phyloP scores from a whole-genome alignment of 129 eudicot genomes.

The Flaveria bidentis region DNA sequence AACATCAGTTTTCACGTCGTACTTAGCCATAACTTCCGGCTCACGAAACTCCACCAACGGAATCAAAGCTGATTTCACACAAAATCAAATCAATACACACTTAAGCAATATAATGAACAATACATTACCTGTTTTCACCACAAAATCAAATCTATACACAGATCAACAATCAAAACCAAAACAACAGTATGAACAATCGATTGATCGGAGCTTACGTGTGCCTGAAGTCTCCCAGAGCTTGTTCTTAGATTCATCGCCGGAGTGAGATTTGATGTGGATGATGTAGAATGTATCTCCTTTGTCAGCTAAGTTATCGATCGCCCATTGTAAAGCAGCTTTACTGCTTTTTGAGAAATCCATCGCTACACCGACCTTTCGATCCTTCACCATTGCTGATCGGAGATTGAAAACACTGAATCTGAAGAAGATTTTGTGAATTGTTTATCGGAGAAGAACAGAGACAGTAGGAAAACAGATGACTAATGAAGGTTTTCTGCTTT shows the following conservation, averaged over 20 bases:
- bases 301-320: constrained; percentile 73
- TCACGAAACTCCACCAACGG: constrained; percentile 67
- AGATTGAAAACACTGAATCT: constrained; percentile 1
- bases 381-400: constrained; percentile 57
- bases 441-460: background rate
- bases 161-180: background rate
- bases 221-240: constrained; percentile 64
- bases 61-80: constrained; percentile 52
- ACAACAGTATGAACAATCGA: background rate
- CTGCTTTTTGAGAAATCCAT: constrained; percentile 96
- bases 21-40: constrained; percentile 67
- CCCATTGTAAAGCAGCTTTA: constrained; percentile 77
- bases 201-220: constrained; percentile 51
- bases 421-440: background rate
- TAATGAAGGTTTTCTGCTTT: constrained; percentile 18
- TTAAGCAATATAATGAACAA: too few species aligned
- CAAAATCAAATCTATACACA: background rate
- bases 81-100: constrained; percentile 5
- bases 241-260: constrained; percentile 46
- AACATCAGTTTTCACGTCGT: constrained; percentile 47
- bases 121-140: too few species aligned
- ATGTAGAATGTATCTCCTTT: constrained; percentile 64
- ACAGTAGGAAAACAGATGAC: background rate
- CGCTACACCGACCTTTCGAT: constrained; percentile 81
- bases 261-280: constrained; percentile 50